Percentiles rank a stretch among this genome's conserved stretches.
Conservation (phyloP, 1,284 basidiomycete genomes). For the Cryptococcus amylolentus region DNA sequence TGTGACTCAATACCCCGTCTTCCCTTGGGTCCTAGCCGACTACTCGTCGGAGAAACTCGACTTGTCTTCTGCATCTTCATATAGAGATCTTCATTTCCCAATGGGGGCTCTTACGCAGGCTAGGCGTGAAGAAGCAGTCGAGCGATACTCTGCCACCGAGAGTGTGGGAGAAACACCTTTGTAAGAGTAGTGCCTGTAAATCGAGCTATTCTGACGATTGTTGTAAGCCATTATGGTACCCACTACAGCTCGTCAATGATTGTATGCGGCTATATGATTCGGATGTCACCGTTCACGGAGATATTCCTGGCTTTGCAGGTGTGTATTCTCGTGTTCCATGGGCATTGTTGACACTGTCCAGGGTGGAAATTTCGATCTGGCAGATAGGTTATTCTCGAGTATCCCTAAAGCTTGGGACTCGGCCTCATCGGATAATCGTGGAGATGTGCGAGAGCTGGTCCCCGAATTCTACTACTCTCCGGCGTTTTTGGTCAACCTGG, state of each 20-base stretch:
- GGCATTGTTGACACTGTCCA: slow-evolving; percentile 27
- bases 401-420: slow-evolving; percentile 76
- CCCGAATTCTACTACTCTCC: slow-evolving; percentile 76
- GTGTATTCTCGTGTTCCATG: slow-evolving; percentile 18
- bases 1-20: slow-evolving; percentile 92
- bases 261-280: slow-evolving; percentile 89
- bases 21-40: slow-evolving; percentile 81
- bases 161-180: slow-evolving; percentile 82
- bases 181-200: slow-evolving; percentile 20
- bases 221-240: slow-evolving; percentile 69
- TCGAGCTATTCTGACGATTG: neutral
- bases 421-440: slow-evolving; percentile 78
- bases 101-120: slow-evolving; percentile 85
- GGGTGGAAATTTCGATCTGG: slow-evolving; percentile 94
- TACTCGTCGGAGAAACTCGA: slow-evolving; percentile 74
- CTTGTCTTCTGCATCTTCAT: slow-evolving; percentile 62
- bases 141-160: slow-evolving; percentile 71
- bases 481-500: slow-evolving; percentile 53
- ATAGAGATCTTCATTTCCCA: slow-evolving; percentile 69
- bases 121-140: slow-evolving; percentile 66
- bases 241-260: slow-evolving; percentile 97
- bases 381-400: slow-evolving; percentile 85
- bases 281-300: slow-evolving; percentile 82
- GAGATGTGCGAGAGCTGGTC: slow-evolving; percentile 91
- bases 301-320: slow-evolving; percentile 76